These are phyloP conservation scores for Sordaria brevicollis DNA, from an alignment of 495 filamentous ascomycete genomes.

Conservation along the genomic window DNA sequence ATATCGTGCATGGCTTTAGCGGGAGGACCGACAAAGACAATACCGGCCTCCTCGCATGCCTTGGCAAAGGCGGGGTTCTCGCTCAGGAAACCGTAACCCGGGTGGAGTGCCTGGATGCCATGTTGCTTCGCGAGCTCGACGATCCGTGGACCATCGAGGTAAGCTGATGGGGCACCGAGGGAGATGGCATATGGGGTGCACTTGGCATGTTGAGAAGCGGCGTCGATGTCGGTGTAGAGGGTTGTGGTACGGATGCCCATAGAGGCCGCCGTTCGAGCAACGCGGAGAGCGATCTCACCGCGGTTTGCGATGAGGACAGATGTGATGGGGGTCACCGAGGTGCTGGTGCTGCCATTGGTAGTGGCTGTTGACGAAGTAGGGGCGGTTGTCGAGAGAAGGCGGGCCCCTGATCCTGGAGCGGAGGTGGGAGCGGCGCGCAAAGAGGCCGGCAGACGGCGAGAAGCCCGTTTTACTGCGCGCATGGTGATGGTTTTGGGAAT, in stretches of 20 bases:
- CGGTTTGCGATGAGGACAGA: slow-evolving; percentile 94
- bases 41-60: slow-evolving; percentile 79
- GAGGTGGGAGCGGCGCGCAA: slow-evolving; percentile 2
- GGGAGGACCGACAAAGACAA: slow-evolving; percentile 92
- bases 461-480: slow-evolving; percentile 25
- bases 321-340: slow-evolving; percentile 46
- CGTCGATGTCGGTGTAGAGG: slow-evolving; percentile 89
- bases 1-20: slow-evolving; percentile 91
- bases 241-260: slow-evolving; percentile 92
- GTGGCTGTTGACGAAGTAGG: slow-evolving; percentile 1
- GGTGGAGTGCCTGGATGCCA: slow-evolving; percentile 84
- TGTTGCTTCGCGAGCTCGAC: slow-evolving; percentile 75
- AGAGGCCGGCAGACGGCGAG: slow-evolving; percentile 15
- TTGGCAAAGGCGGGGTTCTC: slow-evolving; percentile 89
- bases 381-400: slow-evolving; percentile 6
- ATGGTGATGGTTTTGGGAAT: slow-evolving; percentile 14
- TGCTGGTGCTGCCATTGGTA: slow-evolving; percentile 16
- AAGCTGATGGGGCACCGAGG: slow-evolving; percentile 68
- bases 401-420: neutral
- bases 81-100: slow-evolving; percentile 93
- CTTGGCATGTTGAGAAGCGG: slow-evolving; percentile 75
- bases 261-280: slow-evolving; percentile 72
- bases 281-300: slow-evolving; percentile 92
- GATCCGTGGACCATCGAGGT: slow-evolving; percentile 88
- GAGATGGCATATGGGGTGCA: slow-evolving; percentile 74